These are phyloP conservation scores for Syzygium aromaticum DNA, from an alignment of 345 rosid genomes.

Conservation along the genomic window DNA sequence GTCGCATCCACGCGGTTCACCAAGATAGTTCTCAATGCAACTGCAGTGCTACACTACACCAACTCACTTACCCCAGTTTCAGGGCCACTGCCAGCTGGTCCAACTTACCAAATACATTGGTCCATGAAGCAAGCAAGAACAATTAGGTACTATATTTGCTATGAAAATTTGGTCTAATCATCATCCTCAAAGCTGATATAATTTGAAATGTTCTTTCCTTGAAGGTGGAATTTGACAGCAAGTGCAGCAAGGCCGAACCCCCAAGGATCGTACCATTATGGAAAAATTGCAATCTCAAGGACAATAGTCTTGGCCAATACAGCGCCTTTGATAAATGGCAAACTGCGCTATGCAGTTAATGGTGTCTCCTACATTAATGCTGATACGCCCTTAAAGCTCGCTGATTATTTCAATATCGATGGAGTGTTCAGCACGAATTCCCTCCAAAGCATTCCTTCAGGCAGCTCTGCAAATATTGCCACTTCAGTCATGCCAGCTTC, in stretches of 20 bases:
- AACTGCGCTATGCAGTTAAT: constrained; percentile 70
- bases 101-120: constrained; percentile 38
- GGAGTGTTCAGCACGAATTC: constrained; percentile 56
- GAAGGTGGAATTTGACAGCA: constrained; percentile 83
- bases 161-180: background rate
- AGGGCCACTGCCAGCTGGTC: constrained; percentile 57
- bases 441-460: constrained; percentile 46
- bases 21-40: constrained; percentile 29
- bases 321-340: constrained; percentile 68
- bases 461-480: constrained; percentile 34
- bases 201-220: background rate
- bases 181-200: background rate
- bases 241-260: constrained; percentile 98
- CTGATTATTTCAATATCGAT: constrained; percentile 58
- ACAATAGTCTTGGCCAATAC: constrained; percentile 58
- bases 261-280: constrained; percentile 90
- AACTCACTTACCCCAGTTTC: constrained; percentile 52
- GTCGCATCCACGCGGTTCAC: constrained; percentile 65
- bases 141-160: constrained; percentile 30
- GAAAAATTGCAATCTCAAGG: constrained; percentile 43
- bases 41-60: constrained; percentile 57
- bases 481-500: constrained; percentile 51
- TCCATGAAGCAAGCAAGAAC: constrained; percentile 88
- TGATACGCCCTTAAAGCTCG: constrained; percentile 84
- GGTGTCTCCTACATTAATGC: constrained; percentile 66